phyloP scores from a whole-genome alignment of 1,139 yeast species.

The Scheffersomyces lignicola region DNA sequence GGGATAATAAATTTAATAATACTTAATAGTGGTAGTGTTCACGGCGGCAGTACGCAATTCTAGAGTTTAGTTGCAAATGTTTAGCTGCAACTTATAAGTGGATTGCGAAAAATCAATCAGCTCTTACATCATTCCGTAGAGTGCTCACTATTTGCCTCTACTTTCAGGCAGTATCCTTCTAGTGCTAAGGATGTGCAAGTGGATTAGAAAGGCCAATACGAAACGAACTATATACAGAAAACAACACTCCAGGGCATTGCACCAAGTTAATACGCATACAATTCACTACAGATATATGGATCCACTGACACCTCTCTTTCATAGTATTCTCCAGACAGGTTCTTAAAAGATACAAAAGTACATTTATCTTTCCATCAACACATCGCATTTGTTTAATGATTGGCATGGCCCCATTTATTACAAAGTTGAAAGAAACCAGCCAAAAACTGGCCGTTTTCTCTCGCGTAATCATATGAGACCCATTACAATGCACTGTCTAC shows the following conservation, averaged over 20 bases:
- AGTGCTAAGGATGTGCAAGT: no score
- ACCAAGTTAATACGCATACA: not conserved
- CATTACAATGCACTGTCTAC: conserved; percentile 50
- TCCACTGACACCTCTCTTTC: conserved; percentile 60
- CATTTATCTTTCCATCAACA: conserved; percentile 47
- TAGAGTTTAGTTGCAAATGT: no score
- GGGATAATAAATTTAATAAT: not conserved
- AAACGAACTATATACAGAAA: no score
- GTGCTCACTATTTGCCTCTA: no score
- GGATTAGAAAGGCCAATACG: no score
- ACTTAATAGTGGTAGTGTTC: not conserved
- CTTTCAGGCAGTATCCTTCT: no score
- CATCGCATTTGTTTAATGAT: conserved; percentile 41
- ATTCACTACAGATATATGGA: conserved; percentile 30
- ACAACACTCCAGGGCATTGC: not conserved
- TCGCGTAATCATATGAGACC: conserved; percentile 15
- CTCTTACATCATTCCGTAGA: no score
- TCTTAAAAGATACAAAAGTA: conserved; percentile 42
- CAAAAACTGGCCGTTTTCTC: conserved; percentile 6
- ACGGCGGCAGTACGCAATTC: no score
- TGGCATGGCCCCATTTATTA: conserved; percentile 8
- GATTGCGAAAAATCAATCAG: no score
- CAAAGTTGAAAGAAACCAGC: not conserved
- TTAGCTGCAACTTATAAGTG: no score
- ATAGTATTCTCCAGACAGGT: conserved; percentile 49